These are phyloP conservation scores for Glycyrrhiza uralensis DNA, from an alignment of 306 rosid species.

Conservation along the genomic window DNA sequence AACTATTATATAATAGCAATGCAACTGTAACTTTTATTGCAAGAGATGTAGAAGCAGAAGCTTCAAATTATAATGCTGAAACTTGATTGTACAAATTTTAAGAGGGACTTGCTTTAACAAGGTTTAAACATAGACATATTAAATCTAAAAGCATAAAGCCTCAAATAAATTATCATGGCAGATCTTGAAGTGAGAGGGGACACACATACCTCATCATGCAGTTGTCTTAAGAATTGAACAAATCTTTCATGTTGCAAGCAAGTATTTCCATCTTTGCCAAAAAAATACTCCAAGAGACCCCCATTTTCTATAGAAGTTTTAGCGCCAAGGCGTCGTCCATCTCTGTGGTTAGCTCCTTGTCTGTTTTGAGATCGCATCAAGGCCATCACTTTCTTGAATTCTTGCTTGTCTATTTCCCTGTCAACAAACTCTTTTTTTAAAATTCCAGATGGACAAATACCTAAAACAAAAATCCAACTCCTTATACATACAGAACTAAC, in stretches of 20 bases:
- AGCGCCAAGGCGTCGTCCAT: slow-evolving; percentile 42
- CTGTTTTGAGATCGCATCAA: slow-evolving; percentile 67
- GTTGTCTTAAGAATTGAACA: slow-evolving; percentile 59
- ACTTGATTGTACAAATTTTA: neutral
- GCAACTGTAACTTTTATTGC: neutral
- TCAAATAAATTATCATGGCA: neutral
- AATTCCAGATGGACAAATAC: neutral
- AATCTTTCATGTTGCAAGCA: slow-evolving; percentile 58
- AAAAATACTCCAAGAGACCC: slow-evolving; percentile 64
- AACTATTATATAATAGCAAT: neutral
- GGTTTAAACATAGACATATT: neutral
- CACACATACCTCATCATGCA: slow-evolving; percentile 59
- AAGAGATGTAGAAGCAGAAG: neutral
- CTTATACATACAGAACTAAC: neutral
- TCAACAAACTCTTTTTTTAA: neutral
- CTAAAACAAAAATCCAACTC: neutral
- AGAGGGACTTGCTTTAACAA: neutral
- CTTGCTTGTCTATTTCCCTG: slow-evolving; percentile 65
- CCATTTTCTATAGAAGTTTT: slow-evolving; percentile 56
- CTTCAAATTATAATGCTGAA: neutral
- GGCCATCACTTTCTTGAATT: slow-evolving; percentile 75
- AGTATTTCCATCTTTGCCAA: slow-evolving; percentile 60
- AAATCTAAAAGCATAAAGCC: neutral
- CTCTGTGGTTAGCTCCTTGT: slow-evolving; percentile 55
- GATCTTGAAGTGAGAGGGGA: neutral